Evolutionary conservation across 768 basidiomycete genomes (phyloP), one percentile per base, ranked within the genome.

Genomic region (Imleria badia): DNA sequence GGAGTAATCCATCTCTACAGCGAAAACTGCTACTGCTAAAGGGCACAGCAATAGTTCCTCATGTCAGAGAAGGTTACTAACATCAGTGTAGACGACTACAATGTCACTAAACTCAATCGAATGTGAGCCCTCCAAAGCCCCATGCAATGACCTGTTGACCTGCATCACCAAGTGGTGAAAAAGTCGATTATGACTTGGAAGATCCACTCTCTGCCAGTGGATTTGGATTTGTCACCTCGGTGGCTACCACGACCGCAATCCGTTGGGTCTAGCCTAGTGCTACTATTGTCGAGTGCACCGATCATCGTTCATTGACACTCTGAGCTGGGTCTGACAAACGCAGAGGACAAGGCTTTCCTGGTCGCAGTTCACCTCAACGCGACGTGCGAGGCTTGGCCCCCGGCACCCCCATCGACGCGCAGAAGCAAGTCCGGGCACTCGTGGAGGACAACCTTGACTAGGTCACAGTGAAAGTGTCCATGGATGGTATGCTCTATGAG

Each of bases 381-480:
- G 5, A 92, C 93, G 1, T 97, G 93, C 67, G 87, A 94, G 72
- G 94, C 67, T 80, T 99, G 17, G 83, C 86, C 2, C 73, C 79
- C 13, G 96, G 95, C 4, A 87, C 82, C 8, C 88, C 91, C 12
- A 87, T 98, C 54, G 95, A 98, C 64, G 81, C 88, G 2, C 85
- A 94, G 41, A 91, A 95, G 61, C 97, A 95, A n/a, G 87, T 98
- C 52, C 80, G 94, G 38, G 84, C 94, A 20, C 79, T 98, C 31
- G 97, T 99, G 10, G 95, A 98, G 69, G 94, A 98, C 63, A 97
- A 98, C 71, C 97, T 98, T 71, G 94, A 98, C 13, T 99, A 98
- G 65, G 96, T 98, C 17, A 90, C 91, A 3, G 96, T 99, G 52
- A 99, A 99, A 66, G 91, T 92, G 11, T 91, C 90, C 10, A 96